Conservation (phyloP, 164 flowering plant genomes). For the Annona squamosa region DNA sequence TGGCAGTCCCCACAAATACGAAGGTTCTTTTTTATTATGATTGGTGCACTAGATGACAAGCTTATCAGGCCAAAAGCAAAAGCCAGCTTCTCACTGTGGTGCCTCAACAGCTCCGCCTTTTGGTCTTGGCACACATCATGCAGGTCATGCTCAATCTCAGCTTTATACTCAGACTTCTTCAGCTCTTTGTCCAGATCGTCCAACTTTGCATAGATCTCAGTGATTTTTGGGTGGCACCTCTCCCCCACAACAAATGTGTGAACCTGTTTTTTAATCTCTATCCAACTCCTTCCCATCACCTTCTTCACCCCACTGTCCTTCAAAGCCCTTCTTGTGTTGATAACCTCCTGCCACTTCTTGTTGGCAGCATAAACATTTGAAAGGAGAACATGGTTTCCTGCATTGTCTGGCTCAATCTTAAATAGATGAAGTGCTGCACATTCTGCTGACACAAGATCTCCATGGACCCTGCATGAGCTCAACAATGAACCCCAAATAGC, state of each 20-base stretch:
- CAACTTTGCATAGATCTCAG: slow-evolving; percentile 46
- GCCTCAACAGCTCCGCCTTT: slow-evolving; percentile 55
- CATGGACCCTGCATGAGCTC: slow-evolving; percentile 57
- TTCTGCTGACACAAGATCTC: slow-evolving; percentile 60
- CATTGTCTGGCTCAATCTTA: slow-evolving; percentile 65
- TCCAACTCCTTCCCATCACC: slow-evolving; percentile 80
- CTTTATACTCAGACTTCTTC: slow-evolving; percentile 41
- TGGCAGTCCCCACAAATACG: slow-evolving; percentile 82
- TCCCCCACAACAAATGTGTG: slow-evolving; percentile 71
- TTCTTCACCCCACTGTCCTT: slow-evolving; percentile 57
- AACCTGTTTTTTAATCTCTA: slow-evolving; percentile 57
- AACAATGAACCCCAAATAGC: slow-evolving; percentile 88
- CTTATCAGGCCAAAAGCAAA: slow-evolving; percentile 58
- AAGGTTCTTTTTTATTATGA: slow-evolving; percentile 75
- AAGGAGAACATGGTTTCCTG: slow-evolving; percentile 70
- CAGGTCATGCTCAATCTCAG: slow-evolving; percentile 44
- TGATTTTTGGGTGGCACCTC: slow-evolving; percentile 45
- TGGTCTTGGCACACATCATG: slow-evolving; percentile 49
- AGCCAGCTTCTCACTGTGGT: slow-evolving; percentile 85
- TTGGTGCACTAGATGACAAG: slow-evolving; percentile 41
- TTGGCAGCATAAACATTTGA: slow-evolving; percentile 67
- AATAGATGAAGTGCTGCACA: slow-evolving; percentile 58
- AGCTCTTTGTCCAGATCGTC: slow-evolving; percentile 51
- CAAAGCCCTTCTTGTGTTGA: slow-evolving; percentile 48
- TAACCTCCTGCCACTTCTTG: slow-evolving; percentile 63